Base-by-base conservation (phyloP, 345 rosid species). In the Tarenaya hassleriana region DNA sequence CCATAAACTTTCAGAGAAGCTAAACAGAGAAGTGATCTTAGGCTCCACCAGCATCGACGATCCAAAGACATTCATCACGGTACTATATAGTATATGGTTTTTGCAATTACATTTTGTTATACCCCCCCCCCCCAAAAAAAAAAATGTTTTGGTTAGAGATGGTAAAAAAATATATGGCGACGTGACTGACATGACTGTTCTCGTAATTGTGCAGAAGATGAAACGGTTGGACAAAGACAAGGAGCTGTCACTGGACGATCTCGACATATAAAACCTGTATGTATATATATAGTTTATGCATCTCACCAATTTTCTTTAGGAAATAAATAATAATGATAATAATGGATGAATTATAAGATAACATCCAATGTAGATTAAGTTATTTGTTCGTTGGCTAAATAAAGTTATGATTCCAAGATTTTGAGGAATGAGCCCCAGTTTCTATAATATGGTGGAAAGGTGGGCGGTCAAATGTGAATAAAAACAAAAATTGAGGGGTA, bases 1-100 rank as follows among this genome's bases (percentile, higher is more conserved):
- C 67, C 95, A 92, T 77, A 85, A 88, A 80, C 97, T 92, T 49
- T 72, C 97, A 1, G 73, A 55, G 37, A 92, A 88, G 74, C 82
- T 92, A 53, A 81, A 71, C 54, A 83, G 98, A 68, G 97, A 92
- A 78, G 72, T 92, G 17, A 63, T 92, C 46, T 73, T 92, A 55
- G 98, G 98, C 55, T 92, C 98, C 0, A 64, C 98, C 15, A 92
- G 95, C 73, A 63, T 92, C n/a, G 91, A 81, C 41, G 95, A 88
- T 66, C 98, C 98, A 15, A 83, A 81, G 4, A 86, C 83, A 49
- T 92, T 92, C 56, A 83, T 92, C 49, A 74, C 78, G 75, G 98
- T 88, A 27, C 44, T 24, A 5, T 24, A 24, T 24, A 24, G 29
- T 24, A 24, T 24, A 24, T 24, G 29, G 5, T 24, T n/a, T n/a